A percentile compares a stretch with the other conserved stretches of the same genome.
phyloP scores from a whole-genome alignment of 2,329 filamentous ascomycete genomes.

The Diaporthe citrichinensis region DNA sequence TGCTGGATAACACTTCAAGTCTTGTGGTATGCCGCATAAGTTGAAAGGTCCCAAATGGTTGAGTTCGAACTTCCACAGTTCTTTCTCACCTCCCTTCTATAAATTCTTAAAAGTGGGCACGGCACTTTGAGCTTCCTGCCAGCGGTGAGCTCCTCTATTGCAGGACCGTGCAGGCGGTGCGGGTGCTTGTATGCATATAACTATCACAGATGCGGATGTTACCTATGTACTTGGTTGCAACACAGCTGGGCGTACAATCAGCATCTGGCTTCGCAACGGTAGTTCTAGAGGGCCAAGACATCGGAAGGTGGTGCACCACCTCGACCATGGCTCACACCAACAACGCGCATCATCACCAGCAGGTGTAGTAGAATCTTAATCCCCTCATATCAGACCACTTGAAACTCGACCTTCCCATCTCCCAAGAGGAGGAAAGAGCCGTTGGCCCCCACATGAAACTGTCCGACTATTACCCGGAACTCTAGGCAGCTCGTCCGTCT shows the following conservation, averaged over 20 bases:
- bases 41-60: neutral
- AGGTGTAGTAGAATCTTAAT: no score
- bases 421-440: neutral
- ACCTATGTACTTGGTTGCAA: neutral
- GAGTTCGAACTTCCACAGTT: no score
- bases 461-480: neutral
- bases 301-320: no score
- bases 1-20: neutral
- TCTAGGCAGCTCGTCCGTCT: neutral
- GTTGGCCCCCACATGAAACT: constrained; percentile 6
- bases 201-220: neutral
- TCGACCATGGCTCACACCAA: no score
- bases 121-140: no score
- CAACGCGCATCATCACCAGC: no score
- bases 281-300: no score
- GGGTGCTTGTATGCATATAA: neutral
- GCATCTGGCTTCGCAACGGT: no score
- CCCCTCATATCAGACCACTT: neutral
- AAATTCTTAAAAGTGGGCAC: no score
- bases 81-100: neutral
- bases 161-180: neutral
- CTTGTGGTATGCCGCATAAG: no score
- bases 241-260: neutral
- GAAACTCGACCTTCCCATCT: neutral
- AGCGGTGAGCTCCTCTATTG: neutral